Evolutionary conservation across 2,329 filamentous ascomycete species (phyloP), one percentile per base, ranked within the genome.

Genomic region (Pyrenochaeta sp.): DNA sequence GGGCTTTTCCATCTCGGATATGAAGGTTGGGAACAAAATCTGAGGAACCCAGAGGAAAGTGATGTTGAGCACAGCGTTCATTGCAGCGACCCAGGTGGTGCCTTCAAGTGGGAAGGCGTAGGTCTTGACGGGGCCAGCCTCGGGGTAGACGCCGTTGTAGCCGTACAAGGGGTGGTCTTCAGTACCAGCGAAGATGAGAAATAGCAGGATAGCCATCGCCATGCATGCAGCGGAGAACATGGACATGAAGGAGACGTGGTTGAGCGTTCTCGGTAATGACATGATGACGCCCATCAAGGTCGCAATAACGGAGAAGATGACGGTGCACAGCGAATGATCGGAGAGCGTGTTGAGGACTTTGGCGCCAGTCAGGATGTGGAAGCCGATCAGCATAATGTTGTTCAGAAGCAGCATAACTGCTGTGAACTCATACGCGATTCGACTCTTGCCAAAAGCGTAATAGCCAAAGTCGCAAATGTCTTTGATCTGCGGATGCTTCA

Each of bases 31-130:
- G 15, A 97, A 84, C 0, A 93, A 96, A 69, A 96, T 96, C 75
- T 97, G 93, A 0, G 93, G 93, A 65, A 97, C 96, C 74, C 97
- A 96, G 0, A 93, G 96, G 76, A 97, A 97, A 78, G 89, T 91
- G 72, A 97, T 97, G 78, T 97, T 97, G 73, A 97, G 84, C 77
- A 97, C 96, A 0, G 93, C 93, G 50, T 89, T 92, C 84, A 96
- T 89, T 15, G 88, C 92, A 2, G 85, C 82, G 5, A 96, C 91
- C 67, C 95, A 96, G 0, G 90, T 91, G 0, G 91, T 95, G 19
- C 89, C 86, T 2, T 82, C 77, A 2, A 87, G 77, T 0, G 92
- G 91, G 19, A 93, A 75, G 0, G 87, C 87, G 0, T 88, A 87
- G 5, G 93, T 88, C 5, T 86, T 83, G 0, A 90, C 89, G 3